Conservation (phyloP, 2,329 filamentous ascomycete species). For the Aureobasidium sp. region DNA sequence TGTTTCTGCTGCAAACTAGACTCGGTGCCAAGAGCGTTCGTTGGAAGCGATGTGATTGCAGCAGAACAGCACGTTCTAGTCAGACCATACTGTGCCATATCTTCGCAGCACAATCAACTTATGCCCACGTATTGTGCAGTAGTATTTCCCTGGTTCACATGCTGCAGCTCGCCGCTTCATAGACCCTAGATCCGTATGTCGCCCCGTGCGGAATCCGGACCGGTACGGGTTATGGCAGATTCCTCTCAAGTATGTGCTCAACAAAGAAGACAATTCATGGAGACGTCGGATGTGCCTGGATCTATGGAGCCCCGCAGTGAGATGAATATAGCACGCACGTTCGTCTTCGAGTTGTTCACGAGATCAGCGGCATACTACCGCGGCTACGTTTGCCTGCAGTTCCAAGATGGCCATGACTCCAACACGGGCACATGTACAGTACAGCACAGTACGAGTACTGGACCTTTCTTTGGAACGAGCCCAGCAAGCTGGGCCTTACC, state of each 20-base stretch:
- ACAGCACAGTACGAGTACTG: not conserved
- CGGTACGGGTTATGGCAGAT: conserved; percentile 2
- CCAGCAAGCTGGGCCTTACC: not conserved
- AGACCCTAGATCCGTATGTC: not conserved
- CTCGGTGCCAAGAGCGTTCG: not conserved
- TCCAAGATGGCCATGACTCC: not conserved
- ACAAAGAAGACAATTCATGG: not conserved
- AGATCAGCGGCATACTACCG: conserved; percentile 13
- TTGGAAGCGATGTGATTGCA: not conserved
- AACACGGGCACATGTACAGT: not conserved
- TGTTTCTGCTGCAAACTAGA: not conserved
- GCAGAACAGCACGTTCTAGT: conserved; percentile 8
- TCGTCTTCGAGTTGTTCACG: conserved; percentile 6
- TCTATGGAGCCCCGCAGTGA: conserved; percentile 6
- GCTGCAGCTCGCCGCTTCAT: conserved; percentile 7
- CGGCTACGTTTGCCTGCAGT: conserved; percentile 9
- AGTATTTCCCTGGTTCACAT: conserved; percentile 9
- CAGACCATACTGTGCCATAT: conserved; percentile 5
- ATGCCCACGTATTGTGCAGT: conserved; percentile 2
- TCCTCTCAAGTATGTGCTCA: not conserved
- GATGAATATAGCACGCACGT: conserved; percentile 14
- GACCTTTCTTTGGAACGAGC: not conserved
- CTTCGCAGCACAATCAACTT: conserved; percentile 10
- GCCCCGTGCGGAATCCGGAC: conserved; percentile 9
- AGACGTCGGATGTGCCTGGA: conserved; percentile 4